A percentile compares a stretch with the other conserved stretches of the same genome.
phyloP scores from a whole-genome alignment of 495 filamentous ascomycete genomes.

The Penicillium roqueforti region DNA sequence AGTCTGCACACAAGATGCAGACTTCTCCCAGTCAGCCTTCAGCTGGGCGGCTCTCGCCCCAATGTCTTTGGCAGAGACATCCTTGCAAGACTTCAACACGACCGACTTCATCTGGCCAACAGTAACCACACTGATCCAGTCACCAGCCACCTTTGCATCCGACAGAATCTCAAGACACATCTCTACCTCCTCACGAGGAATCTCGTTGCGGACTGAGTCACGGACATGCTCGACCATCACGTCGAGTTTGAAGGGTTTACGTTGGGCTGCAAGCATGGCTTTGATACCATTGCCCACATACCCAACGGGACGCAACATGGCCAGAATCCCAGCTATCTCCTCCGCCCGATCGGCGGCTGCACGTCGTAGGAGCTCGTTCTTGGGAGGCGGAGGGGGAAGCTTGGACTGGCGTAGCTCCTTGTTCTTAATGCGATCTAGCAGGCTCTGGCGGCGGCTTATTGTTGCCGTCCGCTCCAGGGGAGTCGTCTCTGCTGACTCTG shows the following conservation, averaged over 20 bases:
- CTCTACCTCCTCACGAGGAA: conserved; percentile 38
- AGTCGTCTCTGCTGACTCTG: conserved; percentile 14
- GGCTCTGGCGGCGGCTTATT: conserved; percentile 35
- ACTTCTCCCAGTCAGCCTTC: conserved; percentile 32
- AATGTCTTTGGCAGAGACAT: conserved; percentile 40
- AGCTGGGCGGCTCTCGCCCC: conserved; percentile 33
- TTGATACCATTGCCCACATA: conserved; percentile 34
- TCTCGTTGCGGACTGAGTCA: conserved; percentile 39
- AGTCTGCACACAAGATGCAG: conserved; percentile 13
- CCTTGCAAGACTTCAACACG: conserved; percentile 42
- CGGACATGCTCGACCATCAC: conserved; percentile 38
- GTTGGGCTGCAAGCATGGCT: conserved; percentile 33
- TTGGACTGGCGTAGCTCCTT: conserved; percentile 44
- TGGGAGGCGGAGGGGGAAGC: conserved; percentile 41
- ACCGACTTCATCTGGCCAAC: conserved; percentile 40
- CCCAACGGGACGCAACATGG: conserved; percentile 35
- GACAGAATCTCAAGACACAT: conserved; percentile 43
- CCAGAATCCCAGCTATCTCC: conserved; percentile 40
- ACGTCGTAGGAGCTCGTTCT: conserved; percentile 36
- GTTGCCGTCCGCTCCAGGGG: conserved; percentile 28
- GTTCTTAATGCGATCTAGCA: conserved; percentile 44
- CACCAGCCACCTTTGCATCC: conserved; percentile 37
- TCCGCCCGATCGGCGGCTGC: conserved; percentile 40
- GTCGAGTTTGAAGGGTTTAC: conserved; percentile 40
- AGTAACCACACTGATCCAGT: conserved; percentile 44